These are phyloP conservation scores for Ganoderma multipileum DNA, from an alignment of 1,284 basidiomycete species.

Conservation along the genomic window DNA sequence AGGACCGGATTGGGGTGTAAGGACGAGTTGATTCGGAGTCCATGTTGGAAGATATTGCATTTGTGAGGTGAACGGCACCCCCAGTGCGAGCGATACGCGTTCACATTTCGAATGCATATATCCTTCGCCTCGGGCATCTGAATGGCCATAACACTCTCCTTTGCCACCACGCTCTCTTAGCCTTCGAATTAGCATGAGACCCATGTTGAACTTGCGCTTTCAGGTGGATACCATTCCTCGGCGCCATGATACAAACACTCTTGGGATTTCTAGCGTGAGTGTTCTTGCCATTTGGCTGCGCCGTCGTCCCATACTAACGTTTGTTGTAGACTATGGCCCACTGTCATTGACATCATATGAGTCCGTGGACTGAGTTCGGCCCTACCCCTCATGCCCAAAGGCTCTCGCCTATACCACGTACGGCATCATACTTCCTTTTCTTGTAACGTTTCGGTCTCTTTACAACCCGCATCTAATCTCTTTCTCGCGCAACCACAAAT, in stretches of 20 bases:
- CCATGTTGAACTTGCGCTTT: background rate
- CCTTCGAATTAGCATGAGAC: background rate
- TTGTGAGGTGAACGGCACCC: no score
- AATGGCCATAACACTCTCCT: background rate
- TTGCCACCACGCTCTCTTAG: background rate
- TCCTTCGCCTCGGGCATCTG: background rate
- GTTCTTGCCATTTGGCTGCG: background rate
- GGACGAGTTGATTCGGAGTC: background rate
- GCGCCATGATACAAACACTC: constrained; percentile 74
- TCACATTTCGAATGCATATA: background rate
- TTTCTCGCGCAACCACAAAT: constrained; percentile 1
- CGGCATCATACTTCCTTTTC: constrained; percentile 12
- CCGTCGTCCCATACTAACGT: constrained; percentile 1
- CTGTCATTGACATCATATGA: constrained; percentile 53
- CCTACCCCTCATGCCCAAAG: background rate
- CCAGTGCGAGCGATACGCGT: background rate
- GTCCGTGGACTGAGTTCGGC: background rate
- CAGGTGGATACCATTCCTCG: constrained; percentile 85
- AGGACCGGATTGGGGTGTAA: background rate
- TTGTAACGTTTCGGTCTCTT: constrained; percentile 8
- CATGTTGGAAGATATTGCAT: background rate
- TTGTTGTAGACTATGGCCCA: constrained; percentile 56
- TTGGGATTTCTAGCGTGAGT: constrained; percentile 71
- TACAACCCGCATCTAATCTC: background rate
- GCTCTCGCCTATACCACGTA: constrained; percentile 12